Evolutionary conservation across 257 asterid genomes (phyloP).

Genomic region (Penstemon davidsonii): DNA sequence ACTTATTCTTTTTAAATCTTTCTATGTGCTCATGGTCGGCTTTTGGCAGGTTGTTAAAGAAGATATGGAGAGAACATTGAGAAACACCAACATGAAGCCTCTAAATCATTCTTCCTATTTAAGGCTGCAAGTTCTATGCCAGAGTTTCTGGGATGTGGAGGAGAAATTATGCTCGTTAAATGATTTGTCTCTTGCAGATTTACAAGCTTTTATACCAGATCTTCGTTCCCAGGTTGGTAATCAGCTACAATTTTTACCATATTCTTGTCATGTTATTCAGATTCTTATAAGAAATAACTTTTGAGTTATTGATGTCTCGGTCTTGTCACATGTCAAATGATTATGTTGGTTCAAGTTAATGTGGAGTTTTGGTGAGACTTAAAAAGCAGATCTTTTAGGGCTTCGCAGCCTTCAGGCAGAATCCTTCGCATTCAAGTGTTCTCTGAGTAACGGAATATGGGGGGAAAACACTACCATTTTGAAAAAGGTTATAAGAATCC

Average conservation of each 20-base stretch:
- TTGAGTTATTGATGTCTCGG: not conserved
- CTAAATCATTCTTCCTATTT: conserved; percentile 79
- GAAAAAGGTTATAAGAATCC: too few species aligned
- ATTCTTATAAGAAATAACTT: conserved; percentile 11
- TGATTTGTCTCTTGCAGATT: conserved; percentile 68
- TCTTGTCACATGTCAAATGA: conserved; percentile 10
- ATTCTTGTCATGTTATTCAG: conserved; percentile 14
- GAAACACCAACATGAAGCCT: conserved; percentile 97
- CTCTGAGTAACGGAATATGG: too few species aligned
- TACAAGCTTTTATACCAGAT: conserved; percentile 68
- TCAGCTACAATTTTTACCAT: conserved; percentile 2
- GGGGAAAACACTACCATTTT: too few species aligned
- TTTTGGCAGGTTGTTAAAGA: conserved; percentile 86
- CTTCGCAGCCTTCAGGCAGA: too few species aligned
- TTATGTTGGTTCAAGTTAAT: too few species aligned
- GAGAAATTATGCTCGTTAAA: conserved; percentile 73
- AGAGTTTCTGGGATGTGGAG: conserved; percentile 87
- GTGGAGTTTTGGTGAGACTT: too few species aligned
- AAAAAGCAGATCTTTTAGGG: too few species aligned
- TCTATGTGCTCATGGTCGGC: conserved; percentile 30
- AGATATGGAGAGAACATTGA: conserved; percentile 82
- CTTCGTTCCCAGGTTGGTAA: conserved; percentile 84
- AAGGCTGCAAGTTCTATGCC: conserved; percentile 87
- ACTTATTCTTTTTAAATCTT: conserved; percentile 14
- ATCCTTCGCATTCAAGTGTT: too few species aligned